Percentiles rank a stretch among this genome's conserved stretches.
Conservation (phyloP, 345 rosid species). For the Populus davidiana region DNA sequence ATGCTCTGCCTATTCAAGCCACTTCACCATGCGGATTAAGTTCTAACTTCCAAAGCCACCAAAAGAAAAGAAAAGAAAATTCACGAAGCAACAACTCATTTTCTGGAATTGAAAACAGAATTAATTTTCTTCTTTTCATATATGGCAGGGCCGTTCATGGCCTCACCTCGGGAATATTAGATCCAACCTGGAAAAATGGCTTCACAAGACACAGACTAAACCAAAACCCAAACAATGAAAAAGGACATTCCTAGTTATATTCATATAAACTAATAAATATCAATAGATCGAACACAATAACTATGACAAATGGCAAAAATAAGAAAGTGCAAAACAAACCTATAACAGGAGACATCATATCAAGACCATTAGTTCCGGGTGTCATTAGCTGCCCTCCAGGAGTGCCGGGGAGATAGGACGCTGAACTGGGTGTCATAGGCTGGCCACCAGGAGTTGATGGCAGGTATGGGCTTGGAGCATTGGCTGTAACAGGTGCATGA, state of each 20-base stretch:
- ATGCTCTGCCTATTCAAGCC: not conserved
- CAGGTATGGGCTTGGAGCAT: conserved; percentile 91
- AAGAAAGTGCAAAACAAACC: conserved; percentile 34
- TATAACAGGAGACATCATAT: conserved; percentile 87
- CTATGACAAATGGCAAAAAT: not conserved
- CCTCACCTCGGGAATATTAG: too few species aligned
- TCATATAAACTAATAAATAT: not conserved
- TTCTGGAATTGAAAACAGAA: not conserved
- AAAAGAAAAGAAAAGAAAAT: not conserved
- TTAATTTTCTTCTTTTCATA: not conserved
- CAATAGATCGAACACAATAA: not conserved
- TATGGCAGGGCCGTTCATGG: too few species aligned
- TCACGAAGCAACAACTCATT: not conserved
- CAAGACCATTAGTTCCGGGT: conserved; percentile 82
- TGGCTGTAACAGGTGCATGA: conserved; percentile 45
- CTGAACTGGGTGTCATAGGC: conserved; percentile 88
- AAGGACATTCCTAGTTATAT: not conserved
- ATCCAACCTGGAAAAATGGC: not conserved
- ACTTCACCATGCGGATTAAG: not conserved
- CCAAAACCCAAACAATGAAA: not conserved
- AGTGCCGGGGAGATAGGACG: conserved; percentile 82
- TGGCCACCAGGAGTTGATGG: conserved; percentile 92
- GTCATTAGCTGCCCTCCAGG: conserved; percentile 99
- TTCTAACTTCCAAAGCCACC: not conserved
- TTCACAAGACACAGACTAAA: not conserved